Conservation (phyloP, 164 flowering plant genomes). For the Vitis amurensis region DNA sequence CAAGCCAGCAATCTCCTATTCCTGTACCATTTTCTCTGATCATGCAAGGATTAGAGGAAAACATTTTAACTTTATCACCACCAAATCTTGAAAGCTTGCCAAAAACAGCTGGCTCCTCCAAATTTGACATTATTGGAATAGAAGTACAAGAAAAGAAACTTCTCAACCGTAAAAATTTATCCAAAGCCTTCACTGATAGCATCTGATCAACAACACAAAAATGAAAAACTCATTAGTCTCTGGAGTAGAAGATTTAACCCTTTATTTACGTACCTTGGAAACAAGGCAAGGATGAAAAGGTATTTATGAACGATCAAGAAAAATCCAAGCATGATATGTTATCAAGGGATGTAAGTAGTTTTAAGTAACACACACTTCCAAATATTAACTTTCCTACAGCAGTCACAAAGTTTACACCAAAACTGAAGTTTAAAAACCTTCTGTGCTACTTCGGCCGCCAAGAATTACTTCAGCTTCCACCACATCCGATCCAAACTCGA, state of each 20-base stretch:
- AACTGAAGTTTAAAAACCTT: no score
- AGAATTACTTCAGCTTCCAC: no score
- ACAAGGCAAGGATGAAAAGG: no score
- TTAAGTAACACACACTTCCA: no score
- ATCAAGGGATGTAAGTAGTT: no score
- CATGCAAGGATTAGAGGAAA: conserved; percentile 9
- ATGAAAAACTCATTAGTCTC: background rate
- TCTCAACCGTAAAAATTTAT: conserved; percentile 20
- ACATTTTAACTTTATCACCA: background rate
- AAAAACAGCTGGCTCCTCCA: conserved; percentile 51
- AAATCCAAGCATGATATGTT: no score
- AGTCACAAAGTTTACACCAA: no score
- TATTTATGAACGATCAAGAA: no score
- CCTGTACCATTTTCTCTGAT: conserved; percentile 40
- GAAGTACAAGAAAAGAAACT: conserved; percentile 15
- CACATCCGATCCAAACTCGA: no score
- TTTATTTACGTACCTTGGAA: no score
- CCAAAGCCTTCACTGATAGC: conserved; percentile 13
- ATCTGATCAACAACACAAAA: background rate
- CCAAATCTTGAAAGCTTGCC: conserved; percentile 37
- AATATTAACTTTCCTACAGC: no score
- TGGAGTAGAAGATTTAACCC: background rate
- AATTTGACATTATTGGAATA: conserved; percentile 48
- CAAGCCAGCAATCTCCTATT: conserved; percentile 43
- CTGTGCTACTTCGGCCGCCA: no score